Base-by-base conservation (phyloP, 495 filamentous ascomycete genomes). In the Astrocystis sublimbata region DNA sequence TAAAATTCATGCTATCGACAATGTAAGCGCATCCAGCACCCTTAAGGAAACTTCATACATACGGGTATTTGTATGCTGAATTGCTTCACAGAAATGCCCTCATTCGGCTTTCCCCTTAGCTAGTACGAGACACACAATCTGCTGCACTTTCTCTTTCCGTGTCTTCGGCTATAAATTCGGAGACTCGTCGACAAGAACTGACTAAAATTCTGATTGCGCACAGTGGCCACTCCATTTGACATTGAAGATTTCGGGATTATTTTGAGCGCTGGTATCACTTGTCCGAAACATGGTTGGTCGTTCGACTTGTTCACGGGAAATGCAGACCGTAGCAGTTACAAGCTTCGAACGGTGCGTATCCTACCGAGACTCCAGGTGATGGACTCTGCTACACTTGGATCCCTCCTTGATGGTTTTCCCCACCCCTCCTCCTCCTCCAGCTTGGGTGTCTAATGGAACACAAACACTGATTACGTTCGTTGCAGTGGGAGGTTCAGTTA, bases 261-360 rank as follows among this genome's bases (percentile, higher is more conserved):
- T 12, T 60, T 81, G 47, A 81, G 78, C 59, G 73, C 79, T 2
- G 85, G 85, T 0, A 71, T 87, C 15, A 83, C 80, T 6, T 87
- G 85, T 65, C 83, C 84, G 1, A 86, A 86, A 64, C 84, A 87
- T 62, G 78, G 73, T 38, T 87, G 85, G 85, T 85, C 83, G 0
- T 86, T 86, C 68, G 85, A 87, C 66, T 63, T 87, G 24, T 80
- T 82, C 58, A 79, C 84, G 0, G 85, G 85, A 3, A 71, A 72
- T 60, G 75, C 75, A 4, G 85, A 87, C 58, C 79, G 82, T 1
- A 82, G 78, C n/a, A 85, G 75, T 59, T 86, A 86, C 65, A 78
- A 74, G 67, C 72, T 87, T 19, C 81, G 81, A 54, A 68, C 81
- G 19, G 60, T 62, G 56, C 41, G 60, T 62, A 15, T 21, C 23